Evolutionary conservation across 257 asterid species (phyloP).

Genomic region (Capsicum chinense): DNA sequence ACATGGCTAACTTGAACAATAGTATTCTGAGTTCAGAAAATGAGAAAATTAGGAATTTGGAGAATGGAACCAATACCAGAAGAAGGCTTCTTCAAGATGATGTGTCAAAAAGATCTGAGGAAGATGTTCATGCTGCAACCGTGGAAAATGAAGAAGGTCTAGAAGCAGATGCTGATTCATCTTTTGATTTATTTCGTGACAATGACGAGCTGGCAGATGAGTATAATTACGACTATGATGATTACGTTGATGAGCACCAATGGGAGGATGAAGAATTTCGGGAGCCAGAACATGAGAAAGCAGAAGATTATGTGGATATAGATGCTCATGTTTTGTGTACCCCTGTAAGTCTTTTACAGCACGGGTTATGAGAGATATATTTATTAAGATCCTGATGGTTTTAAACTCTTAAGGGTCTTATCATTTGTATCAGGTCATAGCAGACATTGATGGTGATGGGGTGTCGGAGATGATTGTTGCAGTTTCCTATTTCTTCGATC

Average conservation of each 20-base stretch:
- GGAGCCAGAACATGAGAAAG: conserved; percentile 81
- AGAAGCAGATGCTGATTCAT: conserved; percentile 90
- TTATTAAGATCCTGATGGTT: background rate
- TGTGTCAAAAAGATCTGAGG: conserved; percentile 40
- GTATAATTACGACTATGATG: conserved; percentile 95
- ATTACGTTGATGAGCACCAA: conserved; percentile 74
- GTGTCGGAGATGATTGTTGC: conserved; percentile 93
- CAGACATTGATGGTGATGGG: conserved; percentile 98
- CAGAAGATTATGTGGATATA: conserved; percentile 82
- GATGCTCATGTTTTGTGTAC: conserved; percentile 95
- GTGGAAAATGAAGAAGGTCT: conserved; percentile 86
- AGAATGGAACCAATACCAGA: conserved; percentile 49
- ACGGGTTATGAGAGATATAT: background rate
- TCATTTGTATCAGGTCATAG: conserved; percentile 72
- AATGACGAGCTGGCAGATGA: conserved; percentile 90
- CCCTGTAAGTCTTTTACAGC: conserved; percentile 68
- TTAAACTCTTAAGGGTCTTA: background rate
- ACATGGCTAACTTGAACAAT: conserved; percentile 51
- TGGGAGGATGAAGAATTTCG: conserved; percentile 97
- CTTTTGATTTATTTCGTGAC: conserved; percentile 89
- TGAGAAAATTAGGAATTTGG: conserved; percentile 48
- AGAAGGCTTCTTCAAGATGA: conserved; percentile 88
- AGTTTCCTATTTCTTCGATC: conserved; percentile 99
- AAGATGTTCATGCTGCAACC: conserved; percentile 65
- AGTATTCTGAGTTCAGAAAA: conserved; percentile 55